phyloP scores from a whole-genome alignment of 805 yeast genomes.

The Candida boidinii region DNA sequence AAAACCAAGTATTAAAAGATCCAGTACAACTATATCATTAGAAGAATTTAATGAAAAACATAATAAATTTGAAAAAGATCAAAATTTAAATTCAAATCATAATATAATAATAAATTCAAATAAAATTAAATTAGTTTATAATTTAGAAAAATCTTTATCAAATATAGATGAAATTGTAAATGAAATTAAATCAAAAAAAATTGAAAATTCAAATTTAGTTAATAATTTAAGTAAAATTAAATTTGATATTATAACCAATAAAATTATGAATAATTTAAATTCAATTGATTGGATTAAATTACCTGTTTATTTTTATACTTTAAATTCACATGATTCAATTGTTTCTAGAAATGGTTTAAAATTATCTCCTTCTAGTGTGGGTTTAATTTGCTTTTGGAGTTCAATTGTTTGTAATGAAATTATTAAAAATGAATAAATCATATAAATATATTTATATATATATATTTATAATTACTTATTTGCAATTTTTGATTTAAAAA shows the following conservation, averaged over 20 bases:
- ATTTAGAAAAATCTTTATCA: too few relatives aligned
- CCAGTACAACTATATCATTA: too few relatives aligned
- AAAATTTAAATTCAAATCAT: too few relatives aligned
- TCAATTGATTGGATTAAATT: slow-evolving; percentile 67
- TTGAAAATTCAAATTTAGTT: not conserved
- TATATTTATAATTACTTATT: too few relatives aligned
- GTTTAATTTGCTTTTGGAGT: slow-evolving; percentile 43
- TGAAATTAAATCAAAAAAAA: not conserved
- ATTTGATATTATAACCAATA: slow-evolving; percentile 13
- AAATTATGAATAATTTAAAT: slow-evolving; percentile 49
- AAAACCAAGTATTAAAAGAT: too few relatives aligned
- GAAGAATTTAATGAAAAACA: too few relatives aligned
- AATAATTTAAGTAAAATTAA: slow-evolving; percentile 5
- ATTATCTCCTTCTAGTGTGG: slow-evolving; percentile 41
- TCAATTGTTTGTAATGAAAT: slow-evolving; percentile 12
- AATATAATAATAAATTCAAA: too few relatives aligned
- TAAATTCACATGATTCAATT: slow-evolving; percentile 83
- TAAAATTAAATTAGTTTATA: too few relatives aligned
- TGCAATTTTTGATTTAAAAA: too few relatives aligned
- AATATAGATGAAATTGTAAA: not conserved
- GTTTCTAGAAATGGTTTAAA: slow-evolving; percentile 66
- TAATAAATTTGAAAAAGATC: too few relatives aligned
- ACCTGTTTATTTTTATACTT: slow-evolving; percentile 59
- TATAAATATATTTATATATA: too few relatives aligned
- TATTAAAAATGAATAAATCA: too few relatives aligned